Base-by-base conservation (phyloP, 176 grass and related monocot species). In the Triticum monococcum region DNA sequence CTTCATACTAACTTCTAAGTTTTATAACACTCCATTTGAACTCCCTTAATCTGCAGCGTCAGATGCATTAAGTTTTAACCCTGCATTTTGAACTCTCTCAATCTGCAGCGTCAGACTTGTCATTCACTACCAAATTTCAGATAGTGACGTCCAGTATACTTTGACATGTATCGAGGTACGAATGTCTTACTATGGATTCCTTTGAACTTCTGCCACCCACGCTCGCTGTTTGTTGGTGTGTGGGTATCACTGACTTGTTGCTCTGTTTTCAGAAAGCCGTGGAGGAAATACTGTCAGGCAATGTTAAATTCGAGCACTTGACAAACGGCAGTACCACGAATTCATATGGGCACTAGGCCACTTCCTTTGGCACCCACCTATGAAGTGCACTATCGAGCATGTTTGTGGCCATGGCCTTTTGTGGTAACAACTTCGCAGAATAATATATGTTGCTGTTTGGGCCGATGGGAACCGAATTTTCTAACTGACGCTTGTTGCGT, bases 71-170 rank as follows among this genome's bases (percentile, higher is more conserved):
- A 45, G 43, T 45, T 59, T 14, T 74, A 46, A 52, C 8, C 28
- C 30, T 48, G 17, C 23, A 81, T 17, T 79, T 23, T 52, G 38
- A 79, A 18, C 36, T 50, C 22, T 11, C 1, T 17, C 60, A 32
- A 85, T 50, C 40, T 84, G 84, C 92, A 99, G 97, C 76, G 14
- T 99, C 30, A 91, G 97, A 75, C 64, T 99, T 80, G 97, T 99
- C 59, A 64, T 96, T 67, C 97, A 99, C 80, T 85, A 96, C 87
- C 97, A 99, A 70, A 99, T 99, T 88, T 96, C 92, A 74, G 94
- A 99, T 20, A 85, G 68, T 50, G 97, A 99, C 68, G 80, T 96
- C 43, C 87, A 93, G 63, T 96, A 96, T 80, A 89, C 87, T 43
- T 46, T 99, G 80, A 77, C 92, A 77, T 96, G 82, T 74, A 85